Evolutionary conservation across 2,329 filamentous ascomycete genomes (phyloP).

Genomic region (Fusarium sp.): DNA sequence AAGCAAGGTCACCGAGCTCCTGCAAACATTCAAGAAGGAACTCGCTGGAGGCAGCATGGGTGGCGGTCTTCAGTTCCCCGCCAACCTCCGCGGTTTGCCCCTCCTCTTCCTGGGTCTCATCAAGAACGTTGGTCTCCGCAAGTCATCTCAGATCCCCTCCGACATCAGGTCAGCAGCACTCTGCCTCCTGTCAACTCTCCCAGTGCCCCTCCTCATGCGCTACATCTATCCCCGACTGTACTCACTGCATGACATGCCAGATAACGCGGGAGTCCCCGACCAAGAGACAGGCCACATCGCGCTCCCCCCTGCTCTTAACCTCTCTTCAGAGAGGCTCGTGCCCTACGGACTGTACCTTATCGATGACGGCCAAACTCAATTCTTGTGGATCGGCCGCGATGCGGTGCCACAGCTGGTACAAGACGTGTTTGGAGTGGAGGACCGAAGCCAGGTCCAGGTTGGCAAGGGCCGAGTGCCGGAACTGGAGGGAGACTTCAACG

Average conservation of each 20-base stretch:
- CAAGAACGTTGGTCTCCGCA: conserved; percentile 94
- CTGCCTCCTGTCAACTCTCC: conserved; percentile 92
- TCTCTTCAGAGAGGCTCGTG: conserved; percentile 88
- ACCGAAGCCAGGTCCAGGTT: conserved; percentile 86
- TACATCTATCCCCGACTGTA: conserved; percentile 91
- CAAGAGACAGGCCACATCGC: conserved; percentile 88
- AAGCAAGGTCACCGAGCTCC: conserved; percentile 89
- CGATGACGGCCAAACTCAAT: conserved; percentile 97
- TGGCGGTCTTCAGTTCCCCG: conserved; percentile 92
- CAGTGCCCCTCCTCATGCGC: conserved; percentile 88
- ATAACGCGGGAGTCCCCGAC: conserved; percentile 88
- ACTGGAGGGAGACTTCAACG: conserved; percentile 95
- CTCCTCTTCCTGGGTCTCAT: conserved; percentile 93
- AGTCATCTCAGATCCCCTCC: conserved; percentile 92
- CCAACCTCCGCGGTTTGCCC: conserved; percentile 88
- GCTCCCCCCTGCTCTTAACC: conserved; percentile 84
- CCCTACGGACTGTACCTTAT: conserved; percentile 95
- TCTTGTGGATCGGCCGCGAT: conserved; percentile 95
- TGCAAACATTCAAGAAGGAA: conserved; percentile 97
- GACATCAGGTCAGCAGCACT: conserved; percentile 94
- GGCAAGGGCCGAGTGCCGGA: conserved; percentile 90
- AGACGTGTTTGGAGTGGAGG: conserved; percentile 91
- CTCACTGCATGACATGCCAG: conserved; percentile 95
- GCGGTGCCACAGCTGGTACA: conserved; percentile 87
- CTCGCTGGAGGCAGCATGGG: conserved; percentile 96